Evolutionary conservation across 768 basidiomycete species (phyloP).

Genomic region (Ramaria rubella): DNA sequence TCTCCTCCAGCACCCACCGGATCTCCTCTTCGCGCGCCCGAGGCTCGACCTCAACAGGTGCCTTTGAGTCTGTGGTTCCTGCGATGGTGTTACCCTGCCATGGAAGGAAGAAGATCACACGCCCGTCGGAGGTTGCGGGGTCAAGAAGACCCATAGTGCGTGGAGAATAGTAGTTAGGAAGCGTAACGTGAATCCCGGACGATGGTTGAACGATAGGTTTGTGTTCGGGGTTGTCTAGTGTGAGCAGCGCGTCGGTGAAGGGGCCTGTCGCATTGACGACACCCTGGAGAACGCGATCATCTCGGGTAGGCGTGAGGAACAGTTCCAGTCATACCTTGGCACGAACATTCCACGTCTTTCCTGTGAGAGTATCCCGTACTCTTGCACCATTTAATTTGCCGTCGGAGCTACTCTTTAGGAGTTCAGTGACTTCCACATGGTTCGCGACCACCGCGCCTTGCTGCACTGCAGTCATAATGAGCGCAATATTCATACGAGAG

Average conservation of each 20-base stretch:
- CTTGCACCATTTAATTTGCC: constrained; percentile 69
- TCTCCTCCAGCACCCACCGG: constrained; percentile 93
- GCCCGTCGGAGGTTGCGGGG: constrained; percentile 90
- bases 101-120: constrained; percentile 98
- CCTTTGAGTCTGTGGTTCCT: constrained; percentile 88
- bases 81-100: constrained; percentile 99
- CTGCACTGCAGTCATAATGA: constrained; percentile 91
- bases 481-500: constrained; percentile 94
- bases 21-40: constrained; percentile 89
- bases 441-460: constrained; percentile 84
- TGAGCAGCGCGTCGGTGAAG: constrained; percentile 79
- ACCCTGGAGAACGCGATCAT: constrained; percentile 41
- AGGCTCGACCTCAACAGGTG: constrained; percentile 66
- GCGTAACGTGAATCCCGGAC: constrained; percentile 91
- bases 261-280: constrained; percentile 97
- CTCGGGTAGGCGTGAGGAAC: background rate
- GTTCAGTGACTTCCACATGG: constrained; percentile 76
- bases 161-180: constrained; percentile 95
- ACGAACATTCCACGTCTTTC: constrained; percentile 73
- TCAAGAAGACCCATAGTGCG: constrained; percentile 93
- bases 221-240: constrained; percentile 70
- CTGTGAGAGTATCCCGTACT: constrained; percentile 76
- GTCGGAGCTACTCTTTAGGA: constrained; percentile 56
- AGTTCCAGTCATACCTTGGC: constrained; percentile 50
- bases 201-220: constrained; percentile 88